Evolutionary conservation across 371 early-diverging fungal species (phyloP).

Genomic region (Blakeslea trispora): DNA sequence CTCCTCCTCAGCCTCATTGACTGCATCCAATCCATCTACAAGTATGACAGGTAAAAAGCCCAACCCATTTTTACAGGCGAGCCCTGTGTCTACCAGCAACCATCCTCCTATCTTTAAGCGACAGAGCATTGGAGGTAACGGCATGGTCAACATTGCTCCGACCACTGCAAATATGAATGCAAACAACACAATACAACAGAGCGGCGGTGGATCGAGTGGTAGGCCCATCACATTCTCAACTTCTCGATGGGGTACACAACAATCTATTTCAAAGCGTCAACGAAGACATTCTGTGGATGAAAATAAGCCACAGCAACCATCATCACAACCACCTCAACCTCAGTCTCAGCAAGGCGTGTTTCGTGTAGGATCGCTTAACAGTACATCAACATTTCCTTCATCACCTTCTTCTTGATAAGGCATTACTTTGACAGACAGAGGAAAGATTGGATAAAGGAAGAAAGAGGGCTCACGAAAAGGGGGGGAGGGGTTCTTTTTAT

Average conservation of each 20-base stretch:
- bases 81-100: neutral
- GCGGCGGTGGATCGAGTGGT: slow-evolving; percentile 10
- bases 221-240: slow-evolving; percentile 40
- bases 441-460: too few species aligned
- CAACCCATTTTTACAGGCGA: slow-evolving; percentile 10
- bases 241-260: slow-evolving; percentile 31
- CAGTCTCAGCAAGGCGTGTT: slow-evolving; percentile 18
- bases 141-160: slow-evolving; percentile 11
- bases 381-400: neutral
- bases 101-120: slow-evolving; percentile 3
- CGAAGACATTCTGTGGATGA: slow-evolving; percentile 39
- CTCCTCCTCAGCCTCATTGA: neutral
- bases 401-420: neutral
- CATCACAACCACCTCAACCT: slow-evolving; percentile 9
- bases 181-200: slow-evolving; percentile 3
- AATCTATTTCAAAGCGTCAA: slow-evolving; percentile 37
- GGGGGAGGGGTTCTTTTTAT: neutral
- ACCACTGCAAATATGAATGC: neutral
- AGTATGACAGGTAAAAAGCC: slow-evolving; percentile 17
- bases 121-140: neutral
- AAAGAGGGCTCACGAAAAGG: too few species aligned
- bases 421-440: neutral
- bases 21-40: neutral
- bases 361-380: slow-evolving; percentile 15
- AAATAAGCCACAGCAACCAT: slow-evolving; percentile 9